A percentile compares a stretch with the other conserved stretches of the same genome.
Conservation (phyloP, 1,284 basidiomycete genomes). For the Dichomitus squalens region DNA sequence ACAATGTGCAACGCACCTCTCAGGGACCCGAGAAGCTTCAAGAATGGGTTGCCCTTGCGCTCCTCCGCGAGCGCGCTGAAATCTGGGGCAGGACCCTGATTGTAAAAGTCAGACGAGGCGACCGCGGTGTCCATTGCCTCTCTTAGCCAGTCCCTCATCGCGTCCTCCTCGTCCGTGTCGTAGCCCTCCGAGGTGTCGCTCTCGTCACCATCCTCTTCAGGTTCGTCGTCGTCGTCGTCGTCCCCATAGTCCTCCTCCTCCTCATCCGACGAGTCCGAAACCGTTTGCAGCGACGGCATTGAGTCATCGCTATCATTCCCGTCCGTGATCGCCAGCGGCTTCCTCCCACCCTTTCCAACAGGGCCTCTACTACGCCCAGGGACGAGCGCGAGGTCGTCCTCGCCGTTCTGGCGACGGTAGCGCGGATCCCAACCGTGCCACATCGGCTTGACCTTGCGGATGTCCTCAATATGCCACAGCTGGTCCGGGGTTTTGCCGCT, state of each 20-base stretch:
- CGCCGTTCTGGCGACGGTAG: slow-evolving; percentile 28
- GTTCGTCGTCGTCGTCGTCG: slow-evolving; percentile 36
- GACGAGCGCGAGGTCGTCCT: slow-evolving; percentile 27
- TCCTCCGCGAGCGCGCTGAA: slow-evolving; percentile 50
- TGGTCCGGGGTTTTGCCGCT: slow-evolving; percentile 57
- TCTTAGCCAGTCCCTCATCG: slow-evolving; percentile 56
- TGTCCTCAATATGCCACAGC: slow-evolving; percentile 65
- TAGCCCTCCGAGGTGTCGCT: slow-evolving; percentile 50
- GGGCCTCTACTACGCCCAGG: slow-evolving; percentile 13
- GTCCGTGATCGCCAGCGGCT: slow-evolving; percentile 51
- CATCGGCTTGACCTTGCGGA: slow-evolving; percentile 52
- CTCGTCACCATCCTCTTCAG: slow-evolving; percentile 40
- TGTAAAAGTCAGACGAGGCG: slow-evolving; percentile 57
- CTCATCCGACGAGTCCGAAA: slow-evolving; percentile 56
- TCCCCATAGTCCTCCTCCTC: slow-evolving; percentile 34
- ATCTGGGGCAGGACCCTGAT: slow-evolving; percentile 42
- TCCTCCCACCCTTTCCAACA: slow-evolving; percentile 37
- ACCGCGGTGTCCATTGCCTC: slow-evolving; percentile 73
- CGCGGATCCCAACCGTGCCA: slow-evolving; percentile 49
- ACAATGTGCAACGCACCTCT: slow-evolving; percentile 48
- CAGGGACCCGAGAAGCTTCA: slow-evolving; percentile 70
- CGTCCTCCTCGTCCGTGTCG: slow-evolving; percentile 70
- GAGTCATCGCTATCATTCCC: slow-evolving; percentile 48
- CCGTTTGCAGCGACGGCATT: slow-evolving; percentile 65
- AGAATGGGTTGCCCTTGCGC: slow-evolving; percentile 69